Conservation (phyloP, 2,329 filamentous ascomycete genomes). For the Keithomyces neogunnii region DNA sequence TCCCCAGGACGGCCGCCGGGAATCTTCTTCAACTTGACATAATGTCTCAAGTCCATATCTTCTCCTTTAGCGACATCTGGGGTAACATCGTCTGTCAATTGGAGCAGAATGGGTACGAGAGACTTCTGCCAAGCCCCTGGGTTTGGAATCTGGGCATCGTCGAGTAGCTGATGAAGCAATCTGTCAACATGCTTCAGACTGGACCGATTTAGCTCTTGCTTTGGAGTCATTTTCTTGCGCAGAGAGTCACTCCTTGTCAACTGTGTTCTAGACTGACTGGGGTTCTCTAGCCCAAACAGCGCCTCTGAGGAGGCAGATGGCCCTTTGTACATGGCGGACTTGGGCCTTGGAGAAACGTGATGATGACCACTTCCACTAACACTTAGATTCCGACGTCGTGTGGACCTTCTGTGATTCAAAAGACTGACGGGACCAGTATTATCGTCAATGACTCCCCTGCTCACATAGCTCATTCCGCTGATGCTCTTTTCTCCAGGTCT, state of each 20-base stretch:
- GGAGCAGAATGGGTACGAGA: conserved; percentile 79
- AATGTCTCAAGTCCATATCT: conserved; percentile 94
- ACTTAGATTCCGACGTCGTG: conserved; percentile 74
- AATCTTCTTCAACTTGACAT: conserved; percentile 95
- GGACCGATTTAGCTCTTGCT: conserved; percentile 77
- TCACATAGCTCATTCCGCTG: conserved; percentile 59
- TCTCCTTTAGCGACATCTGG: conserved; percentile 86
- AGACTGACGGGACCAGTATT: conserved; percentile 45
- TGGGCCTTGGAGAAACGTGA: conserved; percentile 62
- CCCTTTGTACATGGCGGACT: conserved; percentile 49
- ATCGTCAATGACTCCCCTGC: conserved; percentile 59
- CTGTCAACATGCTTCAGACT: conserved; percentile 84
- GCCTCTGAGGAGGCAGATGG: conserved; percentile 44
- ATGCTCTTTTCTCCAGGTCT: conserved; percentile 70
- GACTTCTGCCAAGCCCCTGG: conserved; percentile 79
- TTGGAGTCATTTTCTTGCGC: conserved; percentile 62
- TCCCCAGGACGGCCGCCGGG: conserved; percentile 83
- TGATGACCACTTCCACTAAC: conserved; percentile 63
- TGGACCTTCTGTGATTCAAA: conserved; percentile 51
- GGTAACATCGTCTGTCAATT: conserved; percentile 88
- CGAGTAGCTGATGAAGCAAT: conserved; percentile 73
- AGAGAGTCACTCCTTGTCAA: conserved; percentile 76
- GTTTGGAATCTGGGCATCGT: conserved; percentile 67
- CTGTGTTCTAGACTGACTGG: conserved; percentile 34
- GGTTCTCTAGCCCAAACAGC: conserved; percentile 37